phyloP scores from a whole-genome alignment of 176 grass and related monocot species.

The Panicum miliaceum region DNA sequence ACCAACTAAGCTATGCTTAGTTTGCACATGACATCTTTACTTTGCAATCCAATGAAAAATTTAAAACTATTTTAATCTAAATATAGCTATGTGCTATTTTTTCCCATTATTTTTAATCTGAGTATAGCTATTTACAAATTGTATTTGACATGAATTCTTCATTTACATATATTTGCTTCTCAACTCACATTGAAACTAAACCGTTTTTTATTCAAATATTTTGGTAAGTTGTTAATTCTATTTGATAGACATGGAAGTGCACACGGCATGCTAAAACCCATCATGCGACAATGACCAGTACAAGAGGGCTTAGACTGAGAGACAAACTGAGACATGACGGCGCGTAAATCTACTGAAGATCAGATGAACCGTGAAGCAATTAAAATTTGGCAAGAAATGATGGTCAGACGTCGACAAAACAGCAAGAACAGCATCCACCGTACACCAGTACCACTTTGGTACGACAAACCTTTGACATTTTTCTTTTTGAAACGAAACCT shows the following conservation, averaged over 20 bases:
- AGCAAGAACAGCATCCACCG: neutral
- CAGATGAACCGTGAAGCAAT: neutral
- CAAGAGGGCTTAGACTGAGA: neutral
- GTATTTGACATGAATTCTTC: too few relatives aligned
- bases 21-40: too few relatives aligned
- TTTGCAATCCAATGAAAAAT: too few relatives aligned
- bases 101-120: too few relatives aligned
- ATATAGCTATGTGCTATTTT: too few relatives aligned
- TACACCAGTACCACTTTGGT: conserved; percentile 42
- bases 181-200: too few relatives aligned
- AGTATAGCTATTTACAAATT: too few relatives aligned
- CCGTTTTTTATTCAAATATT: too few relatives aligned
- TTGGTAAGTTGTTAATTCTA: too few relatives aligned
- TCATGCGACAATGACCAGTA: neutral
- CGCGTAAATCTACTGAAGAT: neutral
- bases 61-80: too few relatives aligned
- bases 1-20: too few relatives aligned
- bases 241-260: neutral
- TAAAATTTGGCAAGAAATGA: neutral
- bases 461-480: conserved; percentile 30
- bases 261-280: neutral
- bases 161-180: too few relatives aligned
- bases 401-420: neutral
- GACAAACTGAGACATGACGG: neutral
- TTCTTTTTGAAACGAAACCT: conserved; percentile 13